Conservation (phyloP, 495 filamentous ascomycete genomes). For the Hyaloscypha hepaticicola region DNA sequence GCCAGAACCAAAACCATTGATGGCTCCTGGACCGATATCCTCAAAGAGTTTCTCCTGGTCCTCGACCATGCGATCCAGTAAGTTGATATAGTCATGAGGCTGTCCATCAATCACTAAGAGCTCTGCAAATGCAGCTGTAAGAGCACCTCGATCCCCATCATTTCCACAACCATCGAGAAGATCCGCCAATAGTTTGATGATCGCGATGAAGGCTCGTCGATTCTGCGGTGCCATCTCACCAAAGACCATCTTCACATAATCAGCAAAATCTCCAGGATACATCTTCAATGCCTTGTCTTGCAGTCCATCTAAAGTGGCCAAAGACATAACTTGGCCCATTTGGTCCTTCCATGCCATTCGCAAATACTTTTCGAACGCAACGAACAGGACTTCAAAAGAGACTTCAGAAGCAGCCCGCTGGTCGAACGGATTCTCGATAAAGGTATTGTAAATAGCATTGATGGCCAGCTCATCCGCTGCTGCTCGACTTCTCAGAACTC, state of each 20-base stretch:
- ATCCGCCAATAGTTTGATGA: slow-evolving; percentile 83
- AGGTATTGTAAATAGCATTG: slow-evolving; percentile 87
- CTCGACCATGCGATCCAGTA: slow-evolving; percentile 89
- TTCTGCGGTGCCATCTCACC: slow-evolving; percentile 88
- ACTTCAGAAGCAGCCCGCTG: slow-evolving; percentile 71
- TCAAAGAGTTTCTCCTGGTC: slow-evolving; percentile 88
- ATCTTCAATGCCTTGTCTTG: slow-evolving; percentile 72
- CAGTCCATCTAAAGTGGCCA: slow-evolving; percentile 61
- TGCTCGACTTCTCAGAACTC: slow-evolving; percentile 66
- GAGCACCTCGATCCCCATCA: slow-evolving; percentile 85
- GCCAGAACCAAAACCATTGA: slow-evolving; percentile 28
- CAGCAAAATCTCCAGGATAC: slow-evolving; percentile 78
- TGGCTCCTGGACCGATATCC: slow-evolving; percentile 53
- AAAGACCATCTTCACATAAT: slow-evolving; percentile 75
- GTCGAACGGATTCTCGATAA: slow-evolving; percentile 78
- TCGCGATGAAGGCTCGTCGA: slow-evolving; percentile 77
- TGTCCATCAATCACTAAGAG: slow-evolving; percentile 75
- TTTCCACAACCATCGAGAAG: slow-evolving; percentile 92
- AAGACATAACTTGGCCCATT: slow-evolving; percentile 77
- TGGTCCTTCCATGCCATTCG: slow-evolving; percentile 83
- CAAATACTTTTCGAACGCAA: slow-evolving; percentile 92
- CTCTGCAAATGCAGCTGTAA: slow-evolving; percentile 90
- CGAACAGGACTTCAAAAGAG: slow-evolving; percentile 85
- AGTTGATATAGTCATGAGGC: slow-evolving; percentile 80
- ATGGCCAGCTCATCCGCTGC: slow-evolving; percentile 73